Evolutionary conservation across 495 filamentous ascomycete genomes (phyloP), one percentile per base, ranked within the genome.

Genomic region (Oidiodendron maius): DNA sequence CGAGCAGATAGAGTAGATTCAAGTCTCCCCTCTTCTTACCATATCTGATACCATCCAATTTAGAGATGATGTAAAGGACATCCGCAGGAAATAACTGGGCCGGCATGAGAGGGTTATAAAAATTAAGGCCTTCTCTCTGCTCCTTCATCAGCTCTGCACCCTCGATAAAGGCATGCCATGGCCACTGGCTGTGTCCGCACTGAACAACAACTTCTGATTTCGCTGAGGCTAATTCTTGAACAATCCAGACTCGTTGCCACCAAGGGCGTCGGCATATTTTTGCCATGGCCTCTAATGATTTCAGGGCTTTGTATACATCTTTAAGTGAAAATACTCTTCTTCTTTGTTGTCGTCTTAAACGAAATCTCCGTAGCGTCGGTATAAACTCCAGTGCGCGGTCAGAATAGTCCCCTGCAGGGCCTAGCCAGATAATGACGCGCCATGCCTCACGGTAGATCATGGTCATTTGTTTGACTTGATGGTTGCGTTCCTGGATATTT

Each of bases 201-300:
- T 56, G 32, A 38, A 24, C 3, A 44, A 63, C 38, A 26, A 20
- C 9, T 6, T 55, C 59, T 6, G 1, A 23, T 36, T 50, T 46
- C 11, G 60, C 55, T 25, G 39, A 52, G n/a, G 56, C 60, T 11
- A 59, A 44, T 51, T 63, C 60, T 50, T 63, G 60, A 17, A 63
- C 17, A 21, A 63, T 57, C 60, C 60, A 63, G n/a, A 59, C 50
- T 50, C 60, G 40, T 13, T 40, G 22, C 21, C 61, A 63, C 60
- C 59, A 63, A 23, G 42, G 23, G 36, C 55, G 42, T 10, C 15
- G 51, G 15, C 42, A 40, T 28, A 5, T 17, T 13, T 55, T 22
- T 25, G 21, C 17, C 16, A 28, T 44, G 8, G 10, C 40, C 40
- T 12, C 16, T 44, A 11, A 34, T 34, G 40, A 16, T 22, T 16